Conservation (phyloP, 257 asterid genomes). For the Ballota nigra region DNA sequence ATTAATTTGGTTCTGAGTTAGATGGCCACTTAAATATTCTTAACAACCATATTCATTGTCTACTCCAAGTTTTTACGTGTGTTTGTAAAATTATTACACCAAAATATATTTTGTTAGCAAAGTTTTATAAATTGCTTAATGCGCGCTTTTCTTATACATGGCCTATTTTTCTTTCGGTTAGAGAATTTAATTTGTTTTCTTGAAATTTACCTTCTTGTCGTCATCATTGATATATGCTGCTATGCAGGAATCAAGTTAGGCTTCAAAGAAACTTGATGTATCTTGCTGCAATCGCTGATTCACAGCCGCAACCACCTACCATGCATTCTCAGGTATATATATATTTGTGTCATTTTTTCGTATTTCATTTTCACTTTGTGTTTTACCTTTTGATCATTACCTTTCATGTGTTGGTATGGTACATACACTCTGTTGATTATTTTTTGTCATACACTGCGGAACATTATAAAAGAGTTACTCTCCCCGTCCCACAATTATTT, state of each 20-base stretch:
- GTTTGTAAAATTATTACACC: not conserved
- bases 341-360: not conserved
- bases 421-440: no score
- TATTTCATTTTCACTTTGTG: no score
- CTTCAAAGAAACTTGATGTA: constrained; percentile 93
- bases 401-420: no score
- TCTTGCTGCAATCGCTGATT: constrained; percentile 96
- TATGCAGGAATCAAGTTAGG: constrained; percentile 72
- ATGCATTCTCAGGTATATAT: constrained; percentile 89
- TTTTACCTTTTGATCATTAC: no score
- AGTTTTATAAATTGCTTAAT: no score
- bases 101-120: no score
- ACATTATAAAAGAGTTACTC: no score
- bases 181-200: not conserved
- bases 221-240: not conserved
- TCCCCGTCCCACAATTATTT: no score
- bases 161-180: not conserved
- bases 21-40: not conserved
- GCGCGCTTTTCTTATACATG: not conserved
- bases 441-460: no score
- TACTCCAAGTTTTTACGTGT: no score
- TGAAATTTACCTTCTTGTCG: not conserved
- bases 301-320: constrained; percentile 84
- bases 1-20: not conserved
- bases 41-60: not conserved